Evolutionary conservation across 257 asterid genomes (phyloP).

Genomic region (Jacaranda copaia): DNA sequence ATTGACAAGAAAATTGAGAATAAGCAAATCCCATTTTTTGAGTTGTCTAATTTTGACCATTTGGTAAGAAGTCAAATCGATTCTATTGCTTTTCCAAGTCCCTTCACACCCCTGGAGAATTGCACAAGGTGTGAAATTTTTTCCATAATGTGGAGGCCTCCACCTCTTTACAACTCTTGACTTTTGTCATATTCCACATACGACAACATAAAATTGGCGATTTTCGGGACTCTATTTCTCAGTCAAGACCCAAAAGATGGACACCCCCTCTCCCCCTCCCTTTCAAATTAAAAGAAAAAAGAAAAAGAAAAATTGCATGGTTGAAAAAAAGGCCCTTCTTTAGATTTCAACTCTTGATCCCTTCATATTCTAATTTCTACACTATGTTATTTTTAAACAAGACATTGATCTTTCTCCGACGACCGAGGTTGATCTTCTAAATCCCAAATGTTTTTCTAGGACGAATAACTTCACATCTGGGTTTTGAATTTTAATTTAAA

Average conservation of each 20-base stretch:
- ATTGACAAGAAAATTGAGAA: too few species aligned
- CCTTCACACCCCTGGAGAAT: not conserved
- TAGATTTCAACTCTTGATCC: not conserved
- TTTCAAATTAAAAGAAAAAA: not conserved
- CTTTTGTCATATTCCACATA: slow-evolving; percentile 37
- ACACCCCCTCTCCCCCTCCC: slow-evolving; percentile 30
- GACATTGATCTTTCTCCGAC: too few species aligned
- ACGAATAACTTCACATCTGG: too few species aligned
- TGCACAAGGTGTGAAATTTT: slow-evolving; percentile 1
- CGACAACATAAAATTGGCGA: slow-evolving; percentile 27
- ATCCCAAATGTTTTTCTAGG: too few species aligned
- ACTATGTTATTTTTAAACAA: too few species aligned
- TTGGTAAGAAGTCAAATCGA: not conserved
- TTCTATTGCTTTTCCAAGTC: not conserved
- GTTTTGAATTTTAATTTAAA: too few species aligned
- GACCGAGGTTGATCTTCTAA: too few species aligned
- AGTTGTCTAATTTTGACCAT: too few species aligned
- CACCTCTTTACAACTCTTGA: slow-evolving; percentile 37
- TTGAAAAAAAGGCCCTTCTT: not conserved
- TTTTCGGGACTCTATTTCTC: slow-evolving; percentile 23
- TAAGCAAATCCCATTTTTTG: too few species aligned
- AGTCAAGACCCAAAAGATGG: slow-evolving; percentile 32
- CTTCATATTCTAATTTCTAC: too few species aligned
- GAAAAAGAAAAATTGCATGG: not conserved
- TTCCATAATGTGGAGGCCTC: not conserved